Evolutionary conservation across 768 basidiomycete genomes (phyloP).

Genomic region (Mycena galopus): DNA sequence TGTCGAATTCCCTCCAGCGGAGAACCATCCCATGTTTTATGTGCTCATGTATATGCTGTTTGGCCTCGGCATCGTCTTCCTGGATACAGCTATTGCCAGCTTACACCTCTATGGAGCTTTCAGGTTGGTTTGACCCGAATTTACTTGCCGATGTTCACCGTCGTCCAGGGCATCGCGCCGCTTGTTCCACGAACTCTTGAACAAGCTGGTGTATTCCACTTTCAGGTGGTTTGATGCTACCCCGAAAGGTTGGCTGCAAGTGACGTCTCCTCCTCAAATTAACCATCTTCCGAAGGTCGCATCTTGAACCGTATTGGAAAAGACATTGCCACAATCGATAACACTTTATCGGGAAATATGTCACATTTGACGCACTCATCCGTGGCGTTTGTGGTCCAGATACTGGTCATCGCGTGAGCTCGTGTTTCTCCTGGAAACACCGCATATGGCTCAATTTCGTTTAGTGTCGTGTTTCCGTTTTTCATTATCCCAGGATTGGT

Average conservation of each 20-base stretch:
- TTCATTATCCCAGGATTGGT: neutral
- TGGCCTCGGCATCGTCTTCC: slow-evolving; percentile 51
- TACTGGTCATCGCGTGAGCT: slow-evolving; percentile 42
- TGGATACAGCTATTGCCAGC: slow-evolving; percentile 72
- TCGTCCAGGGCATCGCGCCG: neutral
- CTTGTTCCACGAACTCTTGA: neutral
- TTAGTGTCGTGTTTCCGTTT: slow-evolving; percentile 7
- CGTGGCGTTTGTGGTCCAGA: slow-evolving; percentile 80
- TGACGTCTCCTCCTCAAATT: neutral
- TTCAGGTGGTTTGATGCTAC: slow-evolving; percentile 2
- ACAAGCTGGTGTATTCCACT: neutral
- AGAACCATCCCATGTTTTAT: slow-evolving; percentile 59
- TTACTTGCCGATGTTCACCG: neutral
- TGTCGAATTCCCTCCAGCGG: slow-evolving; percentile 44
- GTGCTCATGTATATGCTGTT: slow-evolving; percentile 75
- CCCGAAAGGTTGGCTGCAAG: neutral
- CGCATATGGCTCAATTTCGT: neutral
- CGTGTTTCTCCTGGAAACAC: neutral
- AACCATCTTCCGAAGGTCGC: neutral
- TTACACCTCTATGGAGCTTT: neutral
- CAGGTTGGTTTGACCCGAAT: neutral
- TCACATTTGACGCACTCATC: slow-evolving; percentile 42
- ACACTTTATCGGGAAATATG: neutral
- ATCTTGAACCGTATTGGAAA: neutral
- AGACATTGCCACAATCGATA: neutral